Evolutionary conservation across 495 filamentous ascomycete species (phyloP), one percentile per base, ranked within the genome.

Genomic region (Penicillium malachiteum): DNA sequence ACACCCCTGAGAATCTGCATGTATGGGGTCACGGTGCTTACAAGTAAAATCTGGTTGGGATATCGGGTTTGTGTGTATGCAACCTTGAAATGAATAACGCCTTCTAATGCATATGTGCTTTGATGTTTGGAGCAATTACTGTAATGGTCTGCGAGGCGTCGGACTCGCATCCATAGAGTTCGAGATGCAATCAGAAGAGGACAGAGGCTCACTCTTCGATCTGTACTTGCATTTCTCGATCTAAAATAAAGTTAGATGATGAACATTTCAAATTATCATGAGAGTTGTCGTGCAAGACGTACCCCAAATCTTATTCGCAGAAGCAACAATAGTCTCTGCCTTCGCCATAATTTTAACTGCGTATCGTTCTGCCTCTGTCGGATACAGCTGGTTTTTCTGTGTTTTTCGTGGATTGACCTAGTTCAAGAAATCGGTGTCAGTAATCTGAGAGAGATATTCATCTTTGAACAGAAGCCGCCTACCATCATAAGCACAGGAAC

Each of bases 231-330:
- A 75, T 70, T 55, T 79, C 73, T 13, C 67, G 71, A 30, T 74
- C 76, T 79, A 50, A 11, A 61, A 26, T 26, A 9, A 6, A 3
- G 33, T 34, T 30, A 48, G 21, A 5, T 37, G 3, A 50, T 62
- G 45, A 66, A 48, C 32, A 48, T 39, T 6, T 8, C 14, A 13
- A 38, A 26, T 17, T 4, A 26, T 16, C 32, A 45, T 40, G 5
- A 0, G 9, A 34, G 16, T 9, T 9, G 0, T 13, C 1, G 21
- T 2, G 14, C 7, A 30, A 26, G 31, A 63, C 47, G 69, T 77
- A 89, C 86, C 85, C 84, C 86, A 91, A 11, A 92, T 69, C 52
- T 82, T 81, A 68, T 81, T 88, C n/a, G 89, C 88, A 40, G 84
- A 85, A 26, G 81, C 74, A 48, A 85, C 71, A 55, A 94, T 90